These are phyloP conservation scores for Hyaloperonospora brassicae DNA, from an alignment of 352 stramenopile species.

Conservation along the genomic window DNA sequence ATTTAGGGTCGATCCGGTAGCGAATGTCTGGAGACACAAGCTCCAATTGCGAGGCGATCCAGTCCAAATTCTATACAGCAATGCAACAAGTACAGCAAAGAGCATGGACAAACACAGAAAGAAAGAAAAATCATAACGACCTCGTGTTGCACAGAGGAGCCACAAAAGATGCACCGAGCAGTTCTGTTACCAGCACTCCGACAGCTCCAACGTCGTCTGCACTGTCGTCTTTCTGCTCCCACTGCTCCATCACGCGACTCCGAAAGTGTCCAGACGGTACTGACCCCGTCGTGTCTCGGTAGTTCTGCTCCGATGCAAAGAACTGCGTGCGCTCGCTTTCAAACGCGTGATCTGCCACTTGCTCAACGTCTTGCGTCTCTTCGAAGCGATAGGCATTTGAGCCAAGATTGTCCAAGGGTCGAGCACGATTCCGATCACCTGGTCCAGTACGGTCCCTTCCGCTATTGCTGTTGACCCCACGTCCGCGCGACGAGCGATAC, in stretches of 20 bases:
- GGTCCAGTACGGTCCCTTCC: conserved; percentile 7
- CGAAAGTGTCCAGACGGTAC: conserved; percentile 48
- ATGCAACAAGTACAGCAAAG: background rate
- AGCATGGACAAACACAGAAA: too few relatives aligned
- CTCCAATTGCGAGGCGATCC: conserved; percentile 52
- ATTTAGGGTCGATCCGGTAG: conserved; percentile 68
- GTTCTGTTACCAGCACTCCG: conserved; percentile 35
- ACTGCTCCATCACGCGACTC: conserved; percentile 54
- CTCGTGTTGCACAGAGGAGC: background rate
- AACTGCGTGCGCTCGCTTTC: conserved; percentile 53
- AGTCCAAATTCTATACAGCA: conserved; percentile 49
- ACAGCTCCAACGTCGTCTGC: conserved; percentile 18
- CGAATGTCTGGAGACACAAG: conserved; percentile 38
- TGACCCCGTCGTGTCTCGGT: conserved; percentile 29
- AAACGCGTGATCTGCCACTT: conserved; percentile 10
- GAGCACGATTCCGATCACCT: conserved; percentile 13
- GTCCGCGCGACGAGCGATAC: conserved; percentile 46
- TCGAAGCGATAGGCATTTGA: conserved; percentile 74
- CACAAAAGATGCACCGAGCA: background rate
- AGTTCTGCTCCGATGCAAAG: conserved; percentile 51
- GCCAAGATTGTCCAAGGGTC: conserved; percentile 32
- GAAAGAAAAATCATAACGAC: background rate
- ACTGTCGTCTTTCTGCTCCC: conserved; percentile 47
- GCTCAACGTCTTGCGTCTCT: conserved; percentile 24
- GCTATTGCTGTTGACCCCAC: conserved; percentile 32